Percentiles rank a stretch among this genome's conserved stretches.
Evolutionary conservation across 1,139 yeast genomes (phyloP).

Genomic region (Yamadazyma spencermartinsiae): DNA sequence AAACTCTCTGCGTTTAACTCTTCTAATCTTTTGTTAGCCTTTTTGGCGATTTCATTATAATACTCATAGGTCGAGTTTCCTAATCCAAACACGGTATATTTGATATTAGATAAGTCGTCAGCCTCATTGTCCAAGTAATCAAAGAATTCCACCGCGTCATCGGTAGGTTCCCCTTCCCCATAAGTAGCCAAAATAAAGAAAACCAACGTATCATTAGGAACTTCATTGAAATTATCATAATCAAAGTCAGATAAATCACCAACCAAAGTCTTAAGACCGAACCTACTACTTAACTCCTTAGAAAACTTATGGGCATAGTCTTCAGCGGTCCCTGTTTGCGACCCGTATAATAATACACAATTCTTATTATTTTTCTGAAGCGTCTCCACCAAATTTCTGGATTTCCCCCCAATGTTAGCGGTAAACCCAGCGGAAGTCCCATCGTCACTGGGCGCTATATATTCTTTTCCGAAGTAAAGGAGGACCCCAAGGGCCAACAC

Average conservation of each 20-base stretch:
- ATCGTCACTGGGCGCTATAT: conserved; percentile 40
- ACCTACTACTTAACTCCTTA: conserved; percentile 81
- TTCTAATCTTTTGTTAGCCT: conserved; percentile 46
- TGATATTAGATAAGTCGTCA: conserved; percentile 61
- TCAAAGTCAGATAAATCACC: conserved; percentile 88
- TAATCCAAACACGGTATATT: conserved; percentile 78
- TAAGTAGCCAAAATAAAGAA: conserved; percentile 87
- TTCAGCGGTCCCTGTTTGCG: conserved; percentile 99
- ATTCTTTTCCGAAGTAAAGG: conserved; percentile 68
- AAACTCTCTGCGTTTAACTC: conserved; percentile 70
- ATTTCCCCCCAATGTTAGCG: conserved; percentile 35
- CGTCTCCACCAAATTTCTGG: conserved; percentile 66
- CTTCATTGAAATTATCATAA: conserved; percentile 66
- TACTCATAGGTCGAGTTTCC: conserved; percentile 94
- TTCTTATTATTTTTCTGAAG: conserved; percentile 67
- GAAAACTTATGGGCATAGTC: conserved; percentile 91
- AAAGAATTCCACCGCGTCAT: conserved; percentile 77
- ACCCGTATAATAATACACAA: conserved; percentile 83
- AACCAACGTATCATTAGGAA: conserved; percentile 52
- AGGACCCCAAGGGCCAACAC: conserved; percentile 64
- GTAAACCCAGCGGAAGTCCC: conserved; percentile 43
- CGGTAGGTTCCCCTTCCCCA: conserved; percentile 99
- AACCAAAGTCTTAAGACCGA: conserved; percentile 79
- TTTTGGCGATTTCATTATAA: conserved; percentile 80
- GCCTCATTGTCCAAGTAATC: conserved; percentile 61